phyloP scores from a whole-genome alignment of 768 basidiomycete species.

The Phylloporus arenicola region DNA sequence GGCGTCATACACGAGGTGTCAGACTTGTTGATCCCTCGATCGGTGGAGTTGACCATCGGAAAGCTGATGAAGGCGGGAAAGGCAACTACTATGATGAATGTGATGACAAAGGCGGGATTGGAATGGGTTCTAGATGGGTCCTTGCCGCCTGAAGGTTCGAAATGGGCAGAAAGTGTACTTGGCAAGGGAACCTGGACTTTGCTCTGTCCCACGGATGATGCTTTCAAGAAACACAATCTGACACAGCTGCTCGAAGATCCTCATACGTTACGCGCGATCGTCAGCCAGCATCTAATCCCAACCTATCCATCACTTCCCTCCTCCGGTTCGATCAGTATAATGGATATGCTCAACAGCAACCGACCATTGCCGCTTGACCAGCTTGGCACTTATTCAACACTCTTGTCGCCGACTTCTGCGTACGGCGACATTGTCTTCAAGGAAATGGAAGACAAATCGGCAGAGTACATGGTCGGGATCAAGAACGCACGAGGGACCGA shows the following conservation, averaged over 20 bases:
- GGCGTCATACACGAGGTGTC: conserved; percentile 90
- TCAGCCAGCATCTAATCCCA: conserved; percentile 74
- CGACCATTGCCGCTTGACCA: conserved; percentile 69
- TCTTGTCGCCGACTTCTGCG: conserved; percentile 57
- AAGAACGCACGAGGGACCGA: conserved; percentile 67
- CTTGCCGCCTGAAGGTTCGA: conserved; percentile 63
- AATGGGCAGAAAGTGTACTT: conserved; percentile 52
- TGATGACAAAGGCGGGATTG: conserved; percentile 80
- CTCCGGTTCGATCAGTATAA: conserved; percentile 21
- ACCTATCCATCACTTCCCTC: conserved; percentile 26
- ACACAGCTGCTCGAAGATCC: conserved; percentile 61
- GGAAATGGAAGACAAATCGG: conserved; percentile 37
- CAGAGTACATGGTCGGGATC: conserved; percentile 59
- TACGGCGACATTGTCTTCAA: conserved; percentile 87
- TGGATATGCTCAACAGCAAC: conserved; percentile 53
- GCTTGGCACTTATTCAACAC: conserved; percentile 67
- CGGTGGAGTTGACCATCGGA: conserved; percentile 79
- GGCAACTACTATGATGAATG: conserved; percentile 79
- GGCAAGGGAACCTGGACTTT: conserved; percentile 71
- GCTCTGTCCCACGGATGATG: conserved; percentile 86
- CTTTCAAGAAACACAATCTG: conserved; percentile 83
- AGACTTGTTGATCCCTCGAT: conserved; percentile 80
- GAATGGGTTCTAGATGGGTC: conserved; percentile 90
- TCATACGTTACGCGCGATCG: conserved; percentile 50
- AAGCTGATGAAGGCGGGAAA: conserved; percentile 89